Percentiles rank a stretch among this genome's conserved stretches.
Conservation (phyloP, 225 moss, liverwort and hornwort species). For the Neckera pumila region DNA sequence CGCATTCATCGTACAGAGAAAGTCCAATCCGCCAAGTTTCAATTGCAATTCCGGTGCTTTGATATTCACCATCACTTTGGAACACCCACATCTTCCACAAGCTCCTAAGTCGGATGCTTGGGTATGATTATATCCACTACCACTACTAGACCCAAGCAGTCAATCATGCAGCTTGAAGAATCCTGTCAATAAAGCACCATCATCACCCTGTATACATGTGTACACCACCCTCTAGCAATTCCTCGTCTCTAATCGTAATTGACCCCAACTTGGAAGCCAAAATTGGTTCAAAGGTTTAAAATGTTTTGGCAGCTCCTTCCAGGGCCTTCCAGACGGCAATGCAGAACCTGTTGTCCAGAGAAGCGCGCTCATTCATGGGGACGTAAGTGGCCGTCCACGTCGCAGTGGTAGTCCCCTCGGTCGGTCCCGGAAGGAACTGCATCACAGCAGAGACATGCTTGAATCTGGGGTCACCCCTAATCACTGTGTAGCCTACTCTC, state of each 20-base stretch:
- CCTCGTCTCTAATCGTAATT: neutral
- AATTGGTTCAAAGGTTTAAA: neutral
- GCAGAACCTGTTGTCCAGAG: slow-evolving; percentile 7
- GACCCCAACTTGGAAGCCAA: neutral
- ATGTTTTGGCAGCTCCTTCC: slow-evolving; percentile 3
- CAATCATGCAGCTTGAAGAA: neutral
- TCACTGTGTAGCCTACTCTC: slow-evolving; percentile 10
- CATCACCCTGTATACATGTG: neutral
- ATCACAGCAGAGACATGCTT: slow-evolving; percentile 17
- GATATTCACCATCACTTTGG: neutral
- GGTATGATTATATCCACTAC: neutral
- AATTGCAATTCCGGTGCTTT: neutral
- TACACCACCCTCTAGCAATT: neutral
- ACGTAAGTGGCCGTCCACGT: slow-evolving; percentile 26
- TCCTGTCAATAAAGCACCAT: slow-evolving; percentile 3
- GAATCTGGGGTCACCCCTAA: slow-evolving; percentile 14
- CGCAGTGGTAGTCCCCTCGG: slow-evolving; percentile 10
- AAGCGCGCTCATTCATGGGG: neutral
- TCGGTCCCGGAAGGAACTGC: slow-evolving; percentile 9
- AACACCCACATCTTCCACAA: slow-evolving; percentile 5
- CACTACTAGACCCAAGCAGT: neutral
- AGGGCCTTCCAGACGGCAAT: slow-evolving; percentile 20
- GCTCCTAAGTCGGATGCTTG: neutral
- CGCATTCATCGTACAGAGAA: neutral
- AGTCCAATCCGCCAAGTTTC: neutral